These are phyloP conservation scores for Kokia cookei DNA, from an alignment of 441 rosid species.

Conservation along the genomic window DNA sequence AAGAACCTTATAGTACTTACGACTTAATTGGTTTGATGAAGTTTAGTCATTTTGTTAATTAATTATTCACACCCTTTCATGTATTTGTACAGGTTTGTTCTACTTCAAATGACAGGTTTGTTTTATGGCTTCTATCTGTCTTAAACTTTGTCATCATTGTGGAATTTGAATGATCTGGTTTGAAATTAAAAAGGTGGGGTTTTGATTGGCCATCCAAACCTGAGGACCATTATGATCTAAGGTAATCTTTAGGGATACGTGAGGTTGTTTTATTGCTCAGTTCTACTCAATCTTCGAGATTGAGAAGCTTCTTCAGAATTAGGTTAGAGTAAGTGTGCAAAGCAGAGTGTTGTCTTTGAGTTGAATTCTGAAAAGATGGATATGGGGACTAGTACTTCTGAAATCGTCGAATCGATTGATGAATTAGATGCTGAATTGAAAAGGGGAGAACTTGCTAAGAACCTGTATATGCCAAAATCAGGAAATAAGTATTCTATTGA, in stretches of 20 bases:
- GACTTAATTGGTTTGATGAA: background rate
- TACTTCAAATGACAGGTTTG: background rate
- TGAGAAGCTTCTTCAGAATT: constrained; percentile 28
- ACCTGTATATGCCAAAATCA: constrained; percentile 17
- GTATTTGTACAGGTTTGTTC: constrained; percentile 1
- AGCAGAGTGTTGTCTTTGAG: constrained; percentile 5
- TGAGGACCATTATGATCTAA: constrained; percentile 26
- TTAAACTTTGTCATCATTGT: background rate
- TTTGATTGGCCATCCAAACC: constrained; percentile 13
- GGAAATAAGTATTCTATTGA: constrained; percentile 55
- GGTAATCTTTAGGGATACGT: constrained; percentile 14
- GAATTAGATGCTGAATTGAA: constrained; percentile 22
- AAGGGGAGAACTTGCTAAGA: constrained; percentile 22
- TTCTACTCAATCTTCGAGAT: constrained; percentile 14
- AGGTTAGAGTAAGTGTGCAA: constrained; percentile 28
- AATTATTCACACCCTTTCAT: background rate
- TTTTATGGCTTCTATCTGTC: background rate
- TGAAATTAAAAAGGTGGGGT: constrained; percentile 10
- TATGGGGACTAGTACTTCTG: constrained; percentile 32
- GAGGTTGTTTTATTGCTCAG: constrained; percentile 13
- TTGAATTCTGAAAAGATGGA: constrained; percentile 34
- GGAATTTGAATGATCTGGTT: constrained; percentile 25
- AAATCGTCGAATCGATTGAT: constrained; percentile 55
- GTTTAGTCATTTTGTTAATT: background rate
- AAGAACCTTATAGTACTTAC: background rate